Evolutionary conservation across 2,329 filamentous ascomycete species (phyloP).

Genomic region (Pseudogymnoascus sp.): DNA sequence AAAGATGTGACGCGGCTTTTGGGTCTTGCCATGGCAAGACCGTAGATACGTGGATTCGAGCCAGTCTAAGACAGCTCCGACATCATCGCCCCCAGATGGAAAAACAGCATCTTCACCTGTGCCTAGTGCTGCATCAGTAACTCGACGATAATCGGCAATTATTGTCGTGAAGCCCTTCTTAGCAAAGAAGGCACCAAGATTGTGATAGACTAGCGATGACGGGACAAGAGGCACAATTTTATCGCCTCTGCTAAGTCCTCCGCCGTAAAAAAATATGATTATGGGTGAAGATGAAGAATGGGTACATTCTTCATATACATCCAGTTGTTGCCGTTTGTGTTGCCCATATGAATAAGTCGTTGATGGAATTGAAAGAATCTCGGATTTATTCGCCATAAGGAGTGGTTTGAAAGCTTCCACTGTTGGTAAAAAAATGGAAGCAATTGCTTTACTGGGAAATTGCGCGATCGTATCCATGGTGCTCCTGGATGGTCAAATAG

Average conservation of each 20-base stretch:
- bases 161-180: conserved; percentile 20
- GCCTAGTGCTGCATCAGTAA: conserved; percentile 14
- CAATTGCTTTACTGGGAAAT: conserved; percentile 11
- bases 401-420: conserved; percentile 20
- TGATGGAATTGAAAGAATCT: conserved; percentile 20
- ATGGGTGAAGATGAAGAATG: conserved; percentile 18
- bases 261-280: conserved; percentile 25
- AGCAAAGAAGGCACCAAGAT: conserved; percentile 25
- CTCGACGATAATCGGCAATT: conserved; percentile 23
- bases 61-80: conserved; percentile 19
- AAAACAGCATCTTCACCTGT: conserved; percentile 20
- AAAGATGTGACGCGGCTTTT: conserved; percentile 19
- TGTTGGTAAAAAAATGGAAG: conserved; percentile 17
- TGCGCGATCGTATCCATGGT: not conserved
- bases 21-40: not conserved
- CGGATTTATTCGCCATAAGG: conserved; percentile 17
- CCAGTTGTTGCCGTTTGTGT: conserved; percentile 24
- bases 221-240: conserved; percentile 17
- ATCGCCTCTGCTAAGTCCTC: conserved; percentile 22
- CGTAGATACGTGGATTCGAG: conserved; percentile 11
- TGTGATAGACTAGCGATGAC: conserved; percentile 22
- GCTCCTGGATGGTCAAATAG: not conserved
- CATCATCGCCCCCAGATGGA: conserved; percentile 24
- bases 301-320: conserved; percentile 18
- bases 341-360: conserved; percentile 21